Conservation (phyloP, 2,329 filamentous ascomycete species). For the Diaporthe humulicola region DNA sequence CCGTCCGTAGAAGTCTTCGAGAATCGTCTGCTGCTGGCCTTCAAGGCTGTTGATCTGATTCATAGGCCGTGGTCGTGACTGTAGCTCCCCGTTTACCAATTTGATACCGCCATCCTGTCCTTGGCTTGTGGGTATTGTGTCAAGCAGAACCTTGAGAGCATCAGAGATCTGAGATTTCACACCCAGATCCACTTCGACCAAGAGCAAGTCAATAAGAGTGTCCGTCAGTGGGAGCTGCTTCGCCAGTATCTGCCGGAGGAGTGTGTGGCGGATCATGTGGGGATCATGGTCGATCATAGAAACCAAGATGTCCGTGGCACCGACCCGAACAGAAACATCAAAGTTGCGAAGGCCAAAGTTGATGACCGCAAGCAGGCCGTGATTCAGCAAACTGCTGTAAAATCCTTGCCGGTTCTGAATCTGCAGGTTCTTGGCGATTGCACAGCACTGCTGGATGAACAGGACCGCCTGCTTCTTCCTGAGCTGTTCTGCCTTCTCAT, state of each 20-base stretch:
- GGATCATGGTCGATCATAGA: slow-evolving; percentile 97
- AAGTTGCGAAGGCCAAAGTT: slow-evolving; percentile 89
- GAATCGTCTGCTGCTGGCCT: slow-evolving; percentile 79
- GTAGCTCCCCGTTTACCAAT: slow-evolving; percentile 74
- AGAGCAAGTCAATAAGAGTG: slow-evolving; percentile 89
- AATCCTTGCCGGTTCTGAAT: slow-evolving; percentile 83
- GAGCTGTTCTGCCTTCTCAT: slow-evolving; percentile 67
- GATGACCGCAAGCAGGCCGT: slow-evolving; percentile 90
- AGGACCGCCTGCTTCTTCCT: slow-evolving; percentile 94
- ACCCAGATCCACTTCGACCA: slow-evolving; percentile 92
- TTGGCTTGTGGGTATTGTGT: slow-evolving; percentile 69
- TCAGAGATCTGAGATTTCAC: slow-evolving; percentile 97
- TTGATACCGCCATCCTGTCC: slow-evolving; percentile 72
- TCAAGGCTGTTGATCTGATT: slow-evolving; percentile 37
- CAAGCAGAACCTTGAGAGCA: slow-evolving; percentile 92
- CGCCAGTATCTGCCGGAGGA: slow-evolving; percentile 92
- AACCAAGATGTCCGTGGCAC: slow-evolving; percentile 92
- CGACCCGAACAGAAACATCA: slow-evolving; percentile 88
- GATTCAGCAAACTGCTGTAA: slow-evolving; percentile 89
- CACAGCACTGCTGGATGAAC: slow-evolving; percentile 96
- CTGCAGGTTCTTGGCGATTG: slow-evolving; percentile 94
- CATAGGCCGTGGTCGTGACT: slow-evolving; percentile 69
- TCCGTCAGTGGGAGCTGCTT: slow-evolving; percentile 90
- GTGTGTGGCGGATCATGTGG: slow-evolving; percentile 91
- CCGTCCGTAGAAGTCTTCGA: slow-evolving; percentile 89